Base-by-base conservation (phyloP, 805 yeast genomes). In the Teunomyces atbi region DNA sequence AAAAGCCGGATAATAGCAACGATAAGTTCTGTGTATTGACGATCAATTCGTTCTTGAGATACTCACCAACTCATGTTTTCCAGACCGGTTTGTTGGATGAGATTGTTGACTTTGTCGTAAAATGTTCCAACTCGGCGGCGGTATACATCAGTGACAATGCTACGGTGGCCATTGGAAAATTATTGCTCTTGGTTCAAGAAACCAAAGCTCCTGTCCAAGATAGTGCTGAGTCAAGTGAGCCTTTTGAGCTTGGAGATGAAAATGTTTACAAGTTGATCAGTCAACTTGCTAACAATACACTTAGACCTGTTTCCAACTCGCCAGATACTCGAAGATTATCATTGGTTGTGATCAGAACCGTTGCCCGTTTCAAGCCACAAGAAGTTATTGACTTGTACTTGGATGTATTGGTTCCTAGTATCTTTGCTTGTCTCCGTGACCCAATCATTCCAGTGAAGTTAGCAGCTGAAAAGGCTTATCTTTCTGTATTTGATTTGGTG, bases 391-490 rank as follows among this genome's bases (percentile, higher is more conserved):
- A 68, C 46, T 82, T 85, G 10, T 71, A 75, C 56, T 68, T 79
- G 51, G 82, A 82, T 53, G 50, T 66, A 0, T 56, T 92, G 43
- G 88, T 78, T 3, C 89, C 94, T 11, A 73, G 88, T 10, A 83
- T 90, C 2, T 92, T 92, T 62, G 71, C 84, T 0, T 84, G 94
- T 62, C 84, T 92, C 34, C 77, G 99, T 53, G 97, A 91, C 59
- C 76, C 83, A n/a, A 74, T 88, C 41, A 89, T 92, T 58, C 97
- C 99, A 4, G 84, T 92, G 55, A 91, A 90, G 59, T 74, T 92
- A 51, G 97, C 97, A 1, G 96, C 96, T 6, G 99, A 92, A 64
- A 89, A 89, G 69, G 90, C 95, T 0, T 90, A 78, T 63, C 62
- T 91, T 53, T 81, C 88, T 1, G 61, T 89, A 13, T 85, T 90